Conservation (phyloP, 129 eudicot species). For the Flaveria ramosissima region DNA sequence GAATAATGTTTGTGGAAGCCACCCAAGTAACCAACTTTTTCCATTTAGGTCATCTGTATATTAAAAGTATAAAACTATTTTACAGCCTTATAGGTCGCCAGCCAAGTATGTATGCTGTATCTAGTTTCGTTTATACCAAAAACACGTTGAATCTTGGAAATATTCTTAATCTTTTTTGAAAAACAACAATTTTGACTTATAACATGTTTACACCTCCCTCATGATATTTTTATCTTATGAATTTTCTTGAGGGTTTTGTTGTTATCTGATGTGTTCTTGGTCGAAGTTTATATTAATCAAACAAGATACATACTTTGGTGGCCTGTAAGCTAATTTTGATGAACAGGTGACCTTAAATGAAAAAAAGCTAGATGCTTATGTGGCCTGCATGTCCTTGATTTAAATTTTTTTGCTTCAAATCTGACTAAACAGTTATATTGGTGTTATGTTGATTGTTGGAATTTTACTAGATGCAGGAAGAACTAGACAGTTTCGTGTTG, state of each 20-base stretch:
- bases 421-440: neutral
- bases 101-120: neutral
- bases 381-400: constrained; percentile 2
- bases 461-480: constrained; percentile 55
- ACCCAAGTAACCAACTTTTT: neutral
- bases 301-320: neutral
- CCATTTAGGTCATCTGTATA: neutral
- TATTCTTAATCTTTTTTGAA: neutral
- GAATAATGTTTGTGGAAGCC: neutral
- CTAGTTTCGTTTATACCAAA: neutral
- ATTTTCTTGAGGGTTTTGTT: too few relatives aligned
- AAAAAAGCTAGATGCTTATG: neutral
- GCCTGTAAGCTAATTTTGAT: neutral
- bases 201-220: neutral
- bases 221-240: neutral
- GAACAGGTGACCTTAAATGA: neutral
- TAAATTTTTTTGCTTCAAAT: neutral
- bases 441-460: constrained; percentile 24
- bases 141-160: neutral
- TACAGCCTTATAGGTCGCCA: neutral
- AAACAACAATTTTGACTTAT: neutral
- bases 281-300: neutral
- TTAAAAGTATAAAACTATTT: neutral
- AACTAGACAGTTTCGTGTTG: constrained; percentile 82
- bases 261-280: neutral